Base-by-base conservation (phyloP, 2,329 filamentous ascomycete species). In the Colletotrichum gloeosporioides region DNA sequence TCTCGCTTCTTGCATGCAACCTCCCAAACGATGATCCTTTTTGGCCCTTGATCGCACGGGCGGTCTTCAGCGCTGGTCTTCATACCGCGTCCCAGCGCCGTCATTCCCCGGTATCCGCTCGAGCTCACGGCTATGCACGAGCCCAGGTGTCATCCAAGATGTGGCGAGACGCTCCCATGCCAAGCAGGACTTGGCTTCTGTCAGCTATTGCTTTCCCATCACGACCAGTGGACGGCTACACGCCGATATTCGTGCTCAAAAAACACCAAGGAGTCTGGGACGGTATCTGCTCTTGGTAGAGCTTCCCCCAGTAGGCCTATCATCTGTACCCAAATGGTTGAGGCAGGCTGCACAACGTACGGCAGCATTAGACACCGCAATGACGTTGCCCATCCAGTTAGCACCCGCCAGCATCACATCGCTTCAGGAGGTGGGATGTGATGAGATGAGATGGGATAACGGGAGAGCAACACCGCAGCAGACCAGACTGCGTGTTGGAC, bases 391-490 rank as follows among this genome's bases (percentile, higher is more conserved):
- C 53, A 34, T 59, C 53, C 66, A 39, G 22, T 69, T 32, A 44
- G 32, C 49, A 69, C 25, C 32, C 31, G 32, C 31, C 66, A 69
- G 31, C 66, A 69, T 59, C 53, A 61, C 32, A 39, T 44, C 53
- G 53, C 53, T 32, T 31, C 66, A 57, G 64, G 39, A 49, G 36
- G 18, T 62, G 59, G 27, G 44, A 55, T 44, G 44, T 53, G 27
- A 34, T 61, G 25, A 53, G 57, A 70, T 62, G 57, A 25, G 68
- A 44, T 53, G 32, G 16, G 69, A 39, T 62, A 67, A 44, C 69
- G 73, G 72, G 62, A 63, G 63, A 67, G 62, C 62, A 67, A 72
- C 62, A 53, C 31, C 55, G 62, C 69, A 71, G 36, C 63, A 72
- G 36, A 53, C 36, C 34, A 34, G 53, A 66, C 59, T 64, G 69